A percentile compares a stretch with the other conserved stretches of the same genome.
Evolutionary conservation across 139 green algal species (phyloP).

Genomic region (Picochlorum sp.): DNA sequence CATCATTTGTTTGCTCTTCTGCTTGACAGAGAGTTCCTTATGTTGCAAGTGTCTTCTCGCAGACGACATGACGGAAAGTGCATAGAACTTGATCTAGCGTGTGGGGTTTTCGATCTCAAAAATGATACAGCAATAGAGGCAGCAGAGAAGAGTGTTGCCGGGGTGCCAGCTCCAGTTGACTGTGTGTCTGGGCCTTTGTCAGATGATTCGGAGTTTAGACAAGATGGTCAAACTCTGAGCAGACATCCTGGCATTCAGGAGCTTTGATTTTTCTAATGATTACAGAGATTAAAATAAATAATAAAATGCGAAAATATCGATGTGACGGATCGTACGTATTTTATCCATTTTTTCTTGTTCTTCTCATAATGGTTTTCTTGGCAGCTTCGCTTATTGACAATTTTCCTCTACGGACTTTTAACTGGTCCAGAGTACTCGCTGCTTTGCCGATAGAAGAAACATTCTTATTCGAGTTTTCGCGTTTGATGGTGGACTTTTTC

Average conservation of each 20-base stretch:
- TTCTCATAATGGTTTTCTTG: neutral
- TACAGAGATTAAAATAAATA: too few species aligned
- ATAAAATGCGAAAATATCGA: too few species aligned
- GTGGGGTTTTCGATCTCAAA: slow-evolving; percentile 29
- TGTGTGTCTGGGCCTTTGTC: neutral
- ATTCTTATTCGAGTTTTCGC: too few species aligned
- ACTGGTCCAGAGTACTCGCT: neutral
- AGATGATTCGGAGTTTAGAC: neutral
- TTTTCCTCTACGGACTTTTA: neutral
- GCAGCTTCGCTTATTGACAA: neutral
- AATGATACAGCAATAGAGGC: slow-evolving; percentile 13
- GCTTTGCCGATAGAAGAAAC: neutral
- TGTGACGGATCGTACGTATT: too few species aligned
- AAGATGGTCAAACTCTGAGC: neutral
- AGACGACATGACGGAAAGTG: neutral
- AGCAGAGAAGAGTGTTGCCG: slow-evolving; percentile 10
- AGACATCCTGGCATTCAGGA: neutral
- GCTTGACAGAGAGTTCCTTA: neutral
- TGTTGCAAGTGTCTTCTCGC: neutral
- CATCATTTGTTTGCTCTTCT: neutral
- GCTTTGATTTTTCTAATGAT: too few species aligned
- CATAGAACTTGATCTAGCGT: slow-evolving; percentile 26
- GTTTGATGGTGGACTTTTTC: too few species aligned
- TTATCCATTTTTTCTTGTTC: neutral
- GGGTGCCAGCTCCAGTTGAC: neutral